Base-by-base conservation (phyloP, 495 filamentous ascomycete species). In the Neurospora sp. region DNA sequence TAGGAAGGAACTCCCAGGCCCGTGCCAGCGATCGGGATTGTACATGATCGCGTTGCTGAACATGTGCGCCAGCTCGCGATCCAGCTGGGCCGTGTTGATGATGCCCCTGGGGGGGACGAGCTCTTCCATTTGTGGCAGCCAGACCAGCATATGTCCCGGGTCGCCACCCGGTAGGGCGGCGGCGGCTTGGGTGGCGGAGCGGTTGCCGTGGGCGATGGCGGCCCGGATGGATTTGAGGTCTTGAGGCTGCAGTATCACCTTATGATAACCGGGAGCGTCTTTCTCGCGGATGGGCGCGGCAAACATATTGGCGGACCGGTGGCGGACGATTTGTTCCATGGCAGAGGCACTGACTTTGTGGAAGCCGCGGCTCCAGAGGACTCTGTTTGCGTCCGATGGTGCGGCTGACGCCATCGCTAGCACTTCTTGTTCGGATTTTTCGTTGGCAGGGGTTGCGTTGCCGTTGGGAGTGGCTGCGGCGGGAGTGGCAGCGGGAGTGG, bases 21-120 rank as follows among this genome's bases (percentile, higher is more conserved):
- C 91, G 43, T 92, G 90, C 38, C 85, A 81, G 0, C 91, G 88
- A 73, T 93, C 89, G 1, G 91, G 89, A 75, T 98, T 99, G 86
- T 94, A 99, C 96, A 98, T 98, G 78, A 97, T 90, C 17, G 95
- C 95, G 78, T 99, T 99, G 70, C 93, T 91, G 78, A 98, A 98
- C 92, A 98, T 97, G 76, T 95, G 92, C 75, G 96, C 93, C n/a
- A 99, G 81, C 79, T 98, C 95, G 75, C 95, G 94, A 79, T 99
- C 96, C 17, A 99, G 85, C 79, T 99, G 96, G 4, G 90, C 88
- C n/a, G 90, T 92, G 82, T 98, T 99, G 79, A 99, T 92, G 73
- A 99, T 96, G 6, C 90, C 93, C 77, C 91, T 92, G 3, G 96
- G 96, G 21, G 96, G 95, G 17, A 94, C 83, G 59, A 97, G 82